A percentile compares a stretch with the other conserved stretches of the same genome.
These are phyloP conservation scores for Pyronema omphalodes DNA, from an alignment of 495 filamentous ascomycete species.

Conservation along the genomic window DNA sequence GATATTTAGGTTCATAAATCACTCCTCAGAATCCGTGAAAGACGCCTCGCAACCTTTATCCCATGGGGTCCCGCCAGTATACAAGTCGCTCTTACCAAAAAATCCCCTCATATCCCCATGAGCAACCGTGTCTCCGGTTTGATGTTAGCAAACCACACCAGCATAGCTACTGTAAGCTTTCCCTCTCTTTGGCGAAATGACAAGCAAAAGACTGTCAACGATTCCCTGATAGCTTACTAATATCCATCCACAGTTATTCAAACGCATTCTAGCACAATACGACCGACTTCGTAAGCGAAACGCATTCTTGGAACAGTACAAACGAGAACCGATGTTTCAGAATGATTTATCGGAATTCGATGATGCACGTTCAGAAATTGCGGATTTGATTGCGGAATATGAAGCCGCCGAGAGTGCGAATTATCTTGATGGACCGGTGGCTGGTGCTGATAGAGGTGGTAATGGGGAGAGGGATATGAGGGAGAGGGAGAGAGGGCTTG, in stretches of 20 bases:
- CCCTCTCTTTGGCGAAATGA: not conserved
- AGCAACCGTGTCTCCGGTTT: conserved; percentile 87
- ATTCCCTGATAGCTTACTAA: not conserved
- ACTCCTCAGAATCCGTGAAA: conserved; percentile 84
- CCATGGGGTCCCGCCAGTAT: conserved; percentile 98
- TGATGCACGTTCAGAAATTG: conserved; percentile 73
- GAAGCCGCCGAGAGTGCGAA: conserved; percentile 81
- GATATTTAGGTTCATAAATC: conserved; percentile 63
- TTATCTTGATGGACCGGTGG: conserved; percentile 50
- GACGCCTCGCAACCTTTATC: conserved; percentile 85
- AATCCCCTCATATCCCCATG: conserved; percentile 79
- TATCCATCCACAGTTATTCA: conserved; percentile 45
- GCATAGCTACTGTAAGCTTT: conserved; percentile 59
- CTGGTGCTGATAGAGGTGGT: conserved; percentile 2
- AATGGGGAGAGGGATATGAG: not conserved
- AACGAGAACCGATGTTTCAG: conserved; percentile 76
- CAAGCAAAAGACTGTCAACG: conserved; percentile 6
- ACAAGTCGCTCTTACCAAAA: conserved; percentile 90
- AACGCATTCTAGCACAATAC: conserved; percentile 76
- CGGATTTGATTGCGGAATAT: conserved; percentile 78
- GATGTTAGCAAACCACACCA: conserved; percentile 97
- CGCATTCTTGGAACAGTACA: conserved; percentile 89
- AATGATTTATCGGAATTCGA: conserved; percentile 91
- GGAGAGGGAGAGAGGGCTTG: too few relatives aligned
- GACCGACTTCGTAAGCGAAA: conserved; percentile 86